Percentiles rank a stretch among this genome's conserved stretches.
These are phyloP conservation scores for Mychonastes homosphaera DNA, from an alignment of 139 green algal genomes.

Conservation along the genomic window DNA sequence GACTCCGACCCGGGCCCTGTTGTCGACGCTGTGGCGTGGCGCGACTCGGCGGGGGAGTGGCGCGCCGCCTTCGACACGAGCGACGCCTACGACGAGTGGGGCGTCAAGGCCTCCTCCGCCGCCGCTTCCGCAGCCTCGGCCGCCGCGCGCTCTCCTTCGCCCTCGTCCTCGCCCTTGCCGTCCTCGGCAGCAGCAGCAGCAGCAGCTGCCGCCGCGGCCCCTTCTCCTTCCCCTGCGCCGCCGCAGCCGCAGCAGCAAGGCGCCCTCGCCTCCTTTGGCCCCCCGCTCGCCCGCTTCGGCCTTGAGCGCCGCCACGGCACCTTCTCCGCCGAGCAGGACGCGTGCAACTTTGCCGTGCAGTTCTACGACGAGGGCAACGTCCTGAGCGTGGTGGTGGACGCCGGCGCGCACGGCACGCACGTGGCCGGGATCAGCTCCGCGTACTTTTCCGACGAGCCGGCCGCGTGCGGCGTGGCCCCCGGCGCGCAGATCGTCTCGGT, in stretches of 20 bases:
- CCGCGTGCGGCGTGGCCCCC: slow-evolving; percentile 74
- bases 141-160: too few species aligned
- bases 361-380: slow-evolving; percentile 68
- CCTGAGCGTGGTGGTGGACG: slow-evolving; percentile 75
- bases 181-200: slow-evolving; percentile 3
- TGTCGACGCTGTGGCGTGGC: slow-evolving; percentile 81
- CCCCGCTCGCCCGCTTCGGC: slow-evolving; percentile 54
- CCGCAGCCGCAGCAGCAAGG: slow-evolving; percentile 14
- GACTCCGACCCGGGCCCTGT: slow-evolving; percentile 49
- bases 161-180: neutral
- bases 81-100: slow-evolving; percentile 31
- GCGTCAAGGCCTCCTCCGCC: neutral
- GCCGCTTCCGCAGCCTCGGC: neutral
- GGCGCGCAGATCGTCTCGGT: slow-evolving; percentile 83
- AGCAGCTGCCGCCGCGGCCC: neutral
- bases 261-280: slow-evolving; percentile 47
- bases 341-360: slow-evolving; percentile 73
- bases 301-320: slow-evolving; percentile 38
- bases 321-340: slow-evolving; percentile 54
- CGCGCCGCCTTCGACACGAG: slow-evolving; percentile 70
- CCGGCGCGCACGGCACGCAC: slow-evolving; percentile 78
- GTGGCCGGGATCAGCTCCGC: slow-evolving; percentile 77
- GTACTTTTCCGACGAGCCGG: slow-evolving; percentile 64
- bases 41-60: slow-evolving; percentile 71
- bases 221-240: too few species aligned